Percentiles rank a stretch among this genome's conserved stretches.
Conservation (phyloP, 2,329 filamentous ascomycete species). For the Aspergillus sp. region DNA sequence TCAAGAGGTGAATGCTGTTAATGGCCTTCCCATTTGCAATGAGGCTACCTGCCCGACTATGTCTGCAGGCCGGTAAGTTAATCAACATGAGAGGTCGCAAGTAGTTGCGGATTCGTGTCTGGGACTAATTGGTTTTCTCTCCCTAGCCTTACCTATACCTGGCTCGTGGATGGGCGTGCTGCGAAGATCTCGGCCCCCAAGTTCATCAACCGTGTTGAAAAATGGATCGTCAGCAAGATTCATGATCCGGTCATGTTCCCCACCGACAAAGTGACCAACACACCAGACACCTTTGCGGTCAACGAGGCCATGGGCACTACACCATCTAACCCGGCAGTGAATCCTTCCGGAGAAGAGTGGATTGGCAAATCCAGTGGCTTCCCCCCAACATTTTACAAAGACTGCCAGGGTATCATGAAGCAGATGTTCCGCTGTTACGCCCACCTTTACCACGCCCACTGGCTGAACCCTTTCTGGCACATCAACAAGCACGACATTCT, state of each 20-base stretch:
- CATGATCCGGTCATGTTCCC: slow-evolving; percentile 86
- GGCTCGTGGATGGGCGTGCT: slow-evolving; percentile 81
- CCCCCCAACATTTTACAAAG: slow-evolving; percentile 77
- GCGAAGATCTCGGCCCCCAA: slow-evolving; percentile 87
- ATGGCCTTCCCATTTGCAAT: slow-evolving; percentile 72
- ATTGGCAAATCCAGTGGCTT: slow-evolving; percentile 89
- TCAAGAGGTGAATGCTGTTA: slow-evolving; percentile 73
- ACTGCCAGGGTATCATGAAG: slow-evolving; percentile 88
- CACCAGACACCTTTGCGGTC: slow-evolving; percentile 47
- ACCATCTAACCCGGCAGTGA: slow-evolving; percentile 48
- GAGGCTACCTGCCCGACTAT: slow-evolving; percentile 76
- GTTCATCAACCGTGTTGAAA: slow-evolving; percentile 92
- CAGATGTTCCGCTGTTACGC: slow-evolving; percentile 99
- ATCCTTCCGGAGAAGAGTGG: slow-evolving; percentile 61
- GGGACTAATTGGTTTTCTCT: slow-evolving; percentile 10
- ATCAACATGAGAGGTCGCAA: background rate
- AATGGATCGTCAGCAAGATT: slow-evolving; percentile 95
- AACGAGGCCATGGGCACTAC: slow-evolving; percentile 45
- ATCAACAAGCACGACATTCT: slow-evolving; percentile 63
- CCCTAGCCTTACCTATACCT: slow-evolving; percentile 81
- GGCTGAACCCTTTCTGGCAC: slow-evolving; percentile 73
- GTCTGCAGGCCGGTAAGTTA: slow-evolving; percentile 81
- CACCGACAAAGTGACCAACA: slow-evolving; percentile 64
- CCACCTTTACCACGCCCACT: slow-evolving; percentile 97
- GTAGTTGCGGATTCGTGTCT: background rate